A percentile compares a stretch with the other conserved stretches of the same genome.
These are phyloP conservation scores for Dictyostelium brefeldianum DNA, from an alignment of 78 protist species.

Conservation along the genomic window DNA sequence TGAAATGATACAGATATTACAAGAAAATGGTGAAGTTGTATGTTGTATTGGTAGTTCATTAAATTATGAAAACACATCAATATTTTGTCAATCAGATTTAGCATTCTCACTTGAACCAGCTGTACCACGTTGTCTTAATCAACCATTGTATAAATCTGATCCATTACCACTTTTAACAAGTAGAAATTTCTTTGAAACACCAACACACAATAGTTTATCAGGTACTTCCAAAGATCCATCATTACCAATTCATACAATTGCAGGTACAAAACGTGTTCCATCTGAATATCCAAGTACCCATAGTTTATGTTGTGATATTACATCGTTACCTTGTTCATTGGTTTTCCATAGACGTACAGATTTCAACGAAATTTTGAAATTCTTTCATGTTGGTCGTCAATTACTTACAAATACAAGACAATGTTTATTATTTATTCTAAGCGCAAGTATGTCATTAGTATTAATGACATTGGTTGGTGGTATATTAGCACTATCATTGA, in stretches of 20 bases:
- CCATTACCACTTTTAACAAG: constrained; percentile 68
- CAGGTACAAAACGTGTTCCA: constrained; percentile 53
- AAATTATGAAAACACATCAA: constrained; percentile 76
- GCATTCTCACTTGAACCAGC: constrained; percentile 78
- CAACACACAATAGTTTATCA: neutral
- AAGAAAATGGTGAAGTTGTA: constrained; percentile 89
- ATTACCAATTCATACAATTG: neutral
- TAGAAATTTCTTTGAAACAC: constrained; percentile 69
- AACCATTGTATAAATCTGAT: constrained; percentile 48
- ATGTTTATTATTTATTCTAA: constrained; percentile 42
- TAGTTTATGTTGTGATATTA: constrained; percentile 70
- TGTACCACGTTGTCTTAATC: constrained; percentile 57
- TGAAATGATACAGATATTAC: constrained; percentile 84
- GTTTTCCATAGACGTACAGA: constrained; percentile 80
- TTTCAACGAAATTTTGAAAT: constrained; percentile 73
- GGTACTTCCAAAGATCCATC: constrained; percentile 43
- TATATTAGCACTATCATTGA: constrained; percentile 15
- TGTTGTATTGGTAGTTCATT: constrained; percentile 85
- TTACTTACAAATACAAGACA: constrained; percentile 77
- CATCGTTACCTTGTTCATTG: constrained; percentile 74
- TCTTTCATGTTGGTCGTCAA: constrained; percentile 81
- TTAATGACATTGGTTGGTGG: constrained; percentile 74
- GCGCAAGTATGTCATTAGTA: constrained; percentile 70
- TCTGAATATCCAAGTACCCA: constrained; percentile 67
- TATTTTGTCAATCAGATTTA: constrained; percentile 80